phyloP scores from a whole-genome alignment of 306 rosid genomes.

The Hippophae rhamnoides region DNA sequence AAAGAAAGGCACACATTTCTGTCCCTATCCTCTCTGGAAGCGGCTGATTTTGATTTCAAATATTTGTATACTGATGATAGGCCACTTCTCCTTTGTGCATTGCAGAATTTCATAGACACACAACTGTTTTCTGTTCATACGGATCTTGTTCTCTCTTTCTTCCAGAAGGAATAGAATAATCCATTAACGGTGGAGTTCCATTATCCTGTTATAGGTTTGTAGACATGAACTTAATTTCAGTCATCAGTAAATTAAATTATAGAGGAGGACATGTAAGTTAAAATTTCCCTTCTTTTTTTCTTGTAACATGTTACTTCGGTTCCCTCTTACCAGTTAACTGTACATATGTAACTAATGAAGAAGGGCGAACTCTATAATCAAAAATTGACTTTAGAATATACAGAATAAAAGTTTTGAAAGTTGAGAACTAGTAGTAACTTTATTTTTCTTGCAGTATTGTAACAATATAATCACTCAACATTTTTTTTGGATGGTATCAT shows the following conservation, averaged over 20 bases:
- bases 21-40: not conserved
- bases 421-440: too few relatives aligned
- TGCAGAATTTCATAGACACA: conserved; percentile 86
- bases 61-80: not conserved
- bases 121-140: conserved; percentile 92
- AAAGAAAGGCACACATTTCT: not conserved
- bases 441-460: too few relatives aligned
- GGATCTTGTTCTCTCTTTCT: conserved; percentile 85
- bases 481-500: too few relatives aligned
- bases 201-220: conserved; percentile 12
- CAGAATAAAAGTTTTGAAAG: not conserved
- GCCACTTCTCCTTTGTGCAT: conserved; percentile 13
- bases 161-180: conserved; percentile 70
- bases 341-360: conserved; percentile 6
- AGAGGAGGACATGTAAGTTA: conserved; percentile 7
- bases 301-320: conserved; percentile 7
- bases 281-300: conserved; percentile 12
- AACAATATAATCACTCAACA: too few relatives aligned
- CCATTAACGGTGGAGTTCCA: conserved; percentile 6
- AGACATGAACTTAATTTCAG: conserved; percentile 49
- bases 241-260: conserved; percentile 19
- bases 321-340: not conserved
- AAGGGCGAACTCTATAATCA: not conserved
- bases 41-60: conserved; percentile 3
- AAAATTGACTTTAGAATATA: not conserved